Evolutionary conservation across 208 protist genomes (phyloP), one percentile per base, ranked within the genome.

Genomic region (Leishmania tropica): DNA sequence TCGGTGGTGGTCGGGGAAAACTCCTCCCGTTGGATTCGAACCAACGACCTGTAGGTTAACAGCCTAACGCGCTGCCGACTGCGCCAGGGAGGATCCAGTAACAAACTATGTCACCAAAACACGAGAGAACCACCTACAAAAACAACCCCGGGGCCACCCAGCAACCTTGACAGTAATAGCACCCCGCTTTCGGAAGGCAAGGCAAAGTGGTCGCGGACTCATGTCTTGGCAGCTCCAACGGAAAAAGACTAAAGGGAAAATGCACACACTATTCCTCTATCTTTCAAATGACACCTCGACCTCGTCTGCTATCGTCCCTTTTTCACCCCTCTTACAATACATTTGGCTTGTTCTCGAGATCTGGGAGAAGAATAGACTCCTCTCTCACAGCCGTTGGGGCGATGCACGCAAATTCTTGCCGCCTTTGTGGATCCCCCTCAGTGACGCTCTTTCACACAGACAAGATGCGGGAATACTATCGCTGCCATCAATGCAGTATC

Each of bases 31-130:
- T 97, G 94, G 94, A 96, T 97, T 97, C 94, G 94, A 97, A 97
- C 94, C 94, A 97, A 97, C 94, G 94, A 97, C 94, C 94, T 97
- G 95, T 97, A 97, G 95, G 95, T 97, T 97, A 97, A 97, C 95
- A 97, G 95, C 95, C 95, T 97, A 97, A 97, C 95, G 93, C 95
- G 95, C 95, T 97, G 93, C 95, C 95, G 95, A 97, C 93, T 97
- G 95, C 95, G 95, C 93, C 95, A 97, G 89, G 95, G 93, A 97
- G 95, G 95, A 97, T 76, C n/a, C n/a, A n/a, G n/a, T n/a, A n/a
- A n/a, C n/a, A n/a, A n/a, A n/a, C n/a, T n/a, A n/a, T n/a, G n/a
- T n/a, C n/a, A n/a, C n/a, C n/a, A n/a, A n/a, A n/a, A n/a, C n/a
- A n/a, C n/a, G n/a, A n/a, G n/a, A n/a, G n/a, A n/a, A n/a, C n/a